Conservation (phyloP, 179 eudicot genomes). For the Sideroxylon spinosum region DNA sequence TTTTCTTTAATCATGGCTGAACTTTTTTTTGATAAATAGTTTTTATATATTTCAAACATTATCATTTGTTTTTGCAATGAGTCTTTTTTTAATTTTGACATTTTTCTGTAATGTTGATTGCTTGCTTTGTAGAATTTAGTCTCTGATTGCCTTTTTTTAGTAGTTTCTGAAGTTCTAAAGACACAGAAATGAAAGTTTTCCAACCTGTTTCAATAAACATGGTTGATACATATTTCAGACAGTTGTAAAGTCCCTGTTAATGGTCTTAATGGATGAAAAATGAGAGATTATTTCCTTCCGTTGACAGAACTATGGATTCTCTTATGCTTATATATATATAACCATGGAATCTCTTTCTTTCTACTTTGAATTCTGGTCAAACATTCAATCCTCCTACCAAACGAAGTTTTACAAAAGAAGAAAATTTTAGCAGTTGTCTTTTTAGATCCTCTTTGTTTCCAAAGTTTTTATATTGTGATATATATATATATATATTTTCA, state of each 20-base stretch:
- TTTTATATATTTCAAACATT: not conserved
- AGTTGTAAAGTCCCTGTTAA: not conserved
- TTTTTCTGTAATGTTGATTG: not conserved
- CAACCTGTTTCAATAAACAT: not conserved
- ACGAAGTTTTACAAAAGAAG: not conserved
- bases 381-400: not conserved
- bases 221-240: not conserved
- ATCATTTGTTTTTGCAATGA: not conserved
- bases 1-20: not conserved
- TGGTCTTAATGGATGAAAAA: not conserved
- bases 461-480: not conserved
- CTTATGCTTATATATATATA: no score
- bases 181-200: not conserved
- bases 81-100: not conserved
- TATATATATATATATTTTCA: no score
- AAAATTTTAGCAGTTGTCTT: not conserved
- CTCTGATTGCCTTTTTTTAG: not conserved
- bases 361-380: not conserved
- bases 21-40: not conserved
- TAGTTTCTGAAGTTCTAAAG: not conserved
- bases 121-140: constrained; percentile 8
- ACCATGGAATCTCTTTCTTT: not conserved
- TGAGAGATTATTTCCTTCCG: not conserved
- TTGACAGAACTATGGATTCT: not conserved
- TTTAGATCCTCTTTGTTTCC: not conserved